Base-by-base conservation (phyloP, 306 rosid genomes). In the Citrullus colocynthis region DNA sequence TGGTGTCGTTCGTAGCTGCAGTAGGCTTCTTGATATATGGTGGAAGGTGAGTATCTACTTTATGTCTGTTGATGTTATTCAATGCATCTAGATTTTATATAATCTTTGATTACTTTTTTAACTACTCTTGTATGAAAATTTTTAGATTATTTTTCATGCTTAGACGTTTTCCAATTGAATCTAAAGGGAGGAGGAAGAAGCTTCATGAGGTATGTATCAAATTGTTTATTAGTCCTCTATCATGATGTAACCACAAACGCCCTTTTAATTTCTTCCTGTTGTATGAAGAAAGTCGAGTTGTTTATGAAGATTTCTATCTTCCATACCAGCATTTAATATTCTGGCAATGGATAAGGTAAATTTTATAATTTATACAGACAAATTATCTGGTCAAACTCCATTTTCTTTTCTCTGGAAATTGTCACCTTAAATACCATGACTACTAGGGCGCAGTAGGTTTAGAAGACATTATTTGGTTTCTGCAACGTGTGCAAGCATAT, bases 111-210 rank as follows among this genome's bases (percentile, higher is more conserved):
- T 74, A 45, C 45, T 28, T n/a, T 45, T 71, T 15, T 58, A 71
- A 44, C 51, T 54, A 20, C 77, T 51, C 45, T 71, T 30, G 6
- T 75, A 74, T 51, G 17, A 41, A 16, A 45, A 32, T 57, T 70
- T 81, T 69, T 86, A 96, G 99, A 83, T 86, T 96, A 78, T 96
- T 96, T 89, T 83, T 88, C 96, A 96, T 96, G 99, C 81, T 96
- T 90, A 90, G 96, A 83, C 97, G 87, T 79, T 96, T 96, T 85
- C 99, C 99, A 30, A 91, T 96, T 58, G 99, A 96, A 86, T 96
- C 99, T 37, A 96, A 90, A 84, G 99, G 98, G 85, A 96, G 98
- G 88, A 87, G 98, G 83, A 92, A 92, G 93, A 96, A 92, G 81
- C 98, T 96, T 82, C 88, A 91, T 58, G 99, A 96, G 99, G 99